Conservation (phyloP, 129 eudicot species). For the Flaveria ramosissima region DNA sequence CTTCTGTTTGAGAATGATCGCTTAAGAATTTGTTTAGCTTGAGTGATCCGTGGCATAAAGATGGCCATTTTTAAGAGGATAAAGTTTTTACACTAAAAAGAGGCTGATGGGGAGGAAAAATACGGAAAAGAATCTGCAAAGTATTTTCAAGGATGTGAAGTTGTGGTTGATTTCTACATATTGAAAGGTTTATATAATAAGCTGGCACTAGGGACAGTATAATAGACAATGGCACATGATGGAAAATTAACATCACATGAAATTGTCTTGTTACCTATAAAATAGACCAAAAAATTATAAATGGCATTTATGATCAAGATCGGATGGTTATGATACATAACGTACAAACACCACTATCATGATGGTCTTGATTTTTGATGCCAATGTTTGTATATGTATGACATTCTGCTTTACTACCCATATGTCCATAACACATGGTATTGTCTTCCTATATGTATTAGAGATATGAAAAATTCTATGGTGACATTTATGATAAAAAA, state of each 20-base stretch:
- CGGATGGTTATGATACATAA: not conserved
- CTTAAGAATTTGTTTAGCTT: not conserved
- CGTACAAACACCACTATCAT: not conserved
- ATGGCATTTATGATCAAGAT: not conserved
- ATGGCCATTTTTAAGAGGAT: not conserved
- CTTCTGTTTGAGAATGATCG: not conserved
- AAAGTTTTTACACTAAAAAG: not conserved
- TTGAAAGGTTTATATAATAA: not conserved
- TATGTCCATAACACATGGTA: not conserved
- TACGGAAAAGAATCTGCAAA: not conserved
- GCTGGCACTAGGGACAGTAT: too few relatives aligned
- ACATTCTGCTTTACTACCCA: not conserved
- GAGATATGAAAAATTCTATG: too few relatives aligned
- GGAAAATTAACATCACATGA: not conserved
- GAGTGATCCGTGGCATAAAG: not conserved
- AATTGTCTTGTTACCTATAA: not conserved
- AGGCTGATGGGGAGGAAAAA: not conserved
- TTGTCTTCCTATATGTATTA: not conserved
- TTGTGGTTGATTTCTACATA: not conserved
- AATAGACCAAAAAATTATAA: not conserved
- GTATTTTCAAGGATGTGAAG: not conserved
- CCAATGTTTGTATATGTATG: not conserved
- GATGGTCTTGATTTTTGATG: not conserved
- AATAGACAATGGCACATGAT: not conserved
- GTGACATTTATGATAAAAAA: too few relatives aligned